Percentiles rank a stretch among this genome's conserved stretches.
Conservation (phyloP, 495 filamentous ascomycete genomes). For the Podospora anserina region DNA sequence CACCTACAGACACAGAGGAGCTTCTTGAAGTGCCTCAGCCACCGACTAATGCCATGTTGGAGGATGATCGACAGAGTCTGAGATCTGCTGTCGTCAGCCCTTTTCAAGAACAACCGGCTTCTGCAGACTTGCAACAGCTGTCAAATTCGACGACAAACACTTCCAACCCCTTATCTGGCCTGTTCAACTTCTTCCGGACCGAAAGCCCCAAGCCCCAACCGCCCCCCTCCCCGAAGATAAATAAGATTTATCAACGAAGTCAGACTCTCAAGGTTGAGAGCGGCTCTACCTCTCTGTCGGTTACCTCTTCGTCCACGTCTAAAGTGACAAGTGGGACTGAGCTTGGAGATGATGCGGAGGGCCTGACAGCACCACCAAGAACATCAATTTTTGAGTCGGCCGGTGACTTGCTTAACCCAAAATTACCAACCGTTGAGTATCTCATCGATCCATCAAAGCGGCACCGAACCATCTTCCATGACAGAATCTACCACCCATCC, state of each 20-base stretch:
- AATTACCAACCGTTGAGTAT: constrained; percentile 74
- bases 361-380: constrained; percentile 68
- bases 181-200: constrained; percentile 62
- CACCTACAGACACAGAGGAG: constrained; percentile 24
- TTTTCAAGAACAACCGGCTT: constrained; percentile 16
- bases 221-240: constrained; percentile 46
- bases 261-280: constrained; percentile 59
- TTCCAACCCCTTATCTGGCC: constrained; percentile 51
- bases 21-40: constrained; percentile 58
- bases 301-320: constrained; percentile 35
- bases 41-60: constrained; percentile 49
- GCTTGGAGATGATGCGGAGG: constrained; percentile 40
- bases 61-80: constrained; percentile 52
- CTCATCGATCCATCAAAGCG: constrained; percentile 77
- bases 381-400: constrained; percentile 95
- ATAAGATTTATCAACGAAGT: constrained; percentile 73
- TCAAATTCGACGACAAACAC: constrained; percentile 27
- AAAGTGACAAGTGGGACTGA: constrained; percentile 44
- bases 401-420: constrained; percentile 86
- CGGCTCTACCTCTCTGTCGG: constrained; percentile 36
- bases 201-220: constrained; percentile 36
- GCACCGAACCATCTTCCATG: constrained; percentile 94
- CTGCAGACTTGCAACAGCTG: constrained; percentile 26
- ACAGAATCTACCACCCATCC: constrained; percentile 87
- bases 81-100: constrained; percentile 31